Conservation (phyloP, 495 filamentous ascomycete genomes). For the Tuber umbilicatum region DNA sequence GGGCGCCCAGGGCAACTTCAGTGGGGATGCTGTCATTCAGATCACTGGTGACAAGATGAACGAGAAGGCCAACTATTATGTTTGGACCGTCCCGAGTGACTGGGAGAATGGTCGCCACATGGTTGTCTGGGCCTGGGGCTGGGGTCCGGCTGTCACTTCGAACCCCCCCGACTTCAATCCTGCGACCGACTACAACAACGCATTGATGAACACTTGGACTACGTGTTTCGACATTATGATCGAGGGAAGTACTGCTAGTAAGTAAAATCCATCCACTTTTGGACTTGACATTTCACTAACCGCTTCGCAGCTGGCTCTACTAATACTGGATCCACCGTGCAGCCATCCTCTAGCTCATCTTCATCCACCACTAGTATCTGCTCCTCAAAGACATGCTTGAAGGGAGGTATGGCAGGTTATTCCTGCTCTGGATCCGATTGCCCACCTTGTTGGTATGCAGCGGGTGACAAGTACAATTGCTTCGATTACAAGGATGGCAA, state of each 20-base stretch:
- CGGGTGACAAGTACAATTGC: slow-evolving; percentile 18
- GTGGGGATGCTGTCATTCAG: slow-evolving; percentile 20
- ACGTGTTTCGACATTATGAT: slow-evolving; percentile 36
- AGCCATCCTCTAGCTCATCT: background rate
- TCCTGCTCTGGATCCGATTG: slow-evolving; percentile 31
- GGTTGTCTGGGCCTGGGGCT: slow-evolving; percentile 40
- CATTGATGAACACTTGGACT: slow-evolving; percentile 23
- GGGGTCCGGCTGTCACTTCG: slow-evolving; percentile 7
- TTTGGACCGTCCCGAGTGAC: slow-evolving; percentile 20
- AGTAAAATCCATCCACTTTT: background rate
- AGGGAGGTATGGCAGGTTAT: slow-evolving; percentile 28
- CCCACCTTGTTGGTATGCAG: slow-evolving; percentile 38
- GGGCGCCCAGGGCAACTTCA: slow-evolving; percentile 37
- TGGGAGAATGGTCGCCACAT: slow-evolving; percentile 32
- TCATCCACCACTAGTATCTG: slow-evolving; percentile 7
- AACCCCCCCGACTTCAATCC: slow-evolving; percentile 15
- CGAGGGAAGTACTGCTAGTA: slow-evolving; percentile 22
- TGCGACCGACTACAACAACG: slow-evolving; percentile 13
- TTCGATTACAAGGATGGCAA: slow-evolving; percentile 32
- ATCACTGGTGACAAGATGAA: slow-evolving; percentile 17
- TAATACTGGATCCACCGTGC: slow-evolving; percentile 1
- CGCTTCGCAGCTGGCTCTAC: slow-evolving; percentile 8
- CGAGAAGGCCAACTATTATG: slow-evolving; percentile 40
- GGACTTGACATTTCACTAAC: slow-evolving; percentile 4
- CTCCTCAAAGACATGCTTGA: slow-evolving; percentile 20